Percentiles rank a stretch among this genome's conserved stretches.
Evolutionary conservation across 768 basidiomycete species (phyloP).

Genomic region (Calocera cornea): DNA sequence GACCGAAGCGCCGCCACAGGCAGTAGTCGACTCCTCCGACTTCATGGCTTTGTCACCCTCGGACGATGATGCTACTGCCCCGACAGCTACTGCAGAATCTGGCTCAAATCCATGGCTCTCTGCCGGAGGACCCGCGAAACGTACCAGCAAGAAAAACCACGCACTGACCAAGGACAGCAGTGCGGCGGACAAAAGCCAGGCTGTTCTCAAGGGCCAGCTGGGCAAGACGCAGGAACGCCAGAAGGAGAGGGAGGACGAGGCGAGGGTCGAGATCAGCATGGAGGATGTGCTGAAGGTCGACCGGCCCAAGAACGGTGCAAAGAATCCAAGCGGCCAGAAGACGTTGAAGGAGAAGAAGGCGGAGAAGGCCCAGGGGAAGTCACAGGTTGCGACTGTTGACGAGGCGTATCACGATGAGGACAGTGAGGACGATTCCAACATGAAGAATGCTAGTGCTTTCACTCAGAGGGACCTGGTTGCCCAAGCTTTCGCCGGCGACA

Average conservation of each 20-base stretch:
- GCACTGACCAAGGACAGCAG: conserved; percentile 55
- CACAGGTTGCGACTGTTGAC: conserved; percentile 19
- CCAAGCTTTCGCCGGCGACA: conserved; percentile 91
- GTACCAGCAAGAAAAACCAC: conserved; percentile 58
- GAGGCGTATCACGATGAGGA: conserved; percentile 38
- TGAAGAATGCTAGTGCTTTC: conserved; percentile 45
- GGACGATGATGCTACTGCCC: conserved; percentile 14
- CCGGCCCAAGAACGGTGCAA: conserved; percentile 10
- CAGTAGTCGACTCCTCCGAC: not conserved
- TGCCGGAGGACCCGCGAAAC: conserved; percentile 30
- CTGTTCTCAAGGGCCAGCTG: conserved; percentile 55
- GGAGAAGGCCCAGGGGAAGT: conserved; percentile 14
- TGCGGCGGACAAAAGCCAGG: conserved; percentile 49
- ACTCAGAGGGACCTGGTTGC: conserved; percentile 87
- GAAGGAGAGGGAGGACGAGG: conserved; percentile 56
- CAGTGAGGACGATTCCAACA: conserved; percentile 52
- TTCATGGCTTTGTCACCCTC: conserved; percentile 34
- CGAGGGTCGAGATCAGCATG: conserved; percentile 60
- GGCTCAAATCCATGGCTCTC: conserved; percentile 70
- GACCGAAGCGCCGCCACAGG: not conserved
- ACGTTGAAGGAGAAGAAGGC: conserved; percentile 15
- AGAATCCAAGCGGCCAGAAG: conserved; percentile 15
- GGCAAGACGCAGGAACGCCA: conserved; percentile 44
- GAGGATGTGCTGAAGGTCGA: conserved; percentile 32
- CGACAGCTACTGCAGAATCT: conserved; percentile 15